Percentiles rank a stretch among this genome's conserved stretches.
phyloP scores from a whole-genome alignment of 2,329 filamentous ascomycete genomes.

The Purpureocillium lavendulum region DNA sequence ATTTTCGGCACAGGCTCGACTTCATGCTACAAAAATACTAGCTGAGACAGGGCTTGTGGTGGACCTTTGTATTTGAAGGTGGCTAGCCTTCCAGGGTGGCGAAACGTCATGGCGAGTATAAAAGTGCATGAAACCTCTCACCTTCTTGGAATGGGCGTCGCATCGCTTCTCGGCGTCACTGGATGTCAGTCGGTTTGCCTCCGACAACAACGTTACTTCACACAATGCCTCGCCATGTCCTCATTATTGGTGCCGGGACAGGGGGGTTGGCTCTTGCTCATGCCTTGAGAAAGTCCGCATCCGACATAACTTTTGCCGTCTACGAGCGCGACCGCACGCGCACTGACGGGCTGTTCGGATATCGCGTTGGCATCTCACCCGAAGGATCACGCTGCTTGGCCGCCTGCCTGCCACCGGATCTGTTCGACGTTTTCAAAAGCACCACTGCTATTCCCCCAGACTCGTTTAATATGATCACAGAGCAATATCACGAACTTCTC shows the following conservation, averaged over 20 bases:
- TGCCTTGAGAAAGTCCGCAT: conserved; percentile 6
- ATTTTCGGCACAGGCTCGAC: too few relatives aligned
- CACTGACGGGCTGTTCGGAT: conserved; percentile 10
- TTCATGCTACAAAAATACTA: too few relatives aligned
- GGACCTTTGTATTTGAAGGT: too few relatives aligned
- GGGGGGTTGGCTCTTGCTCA: conserved; percentile 11
- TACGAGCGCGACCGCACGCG: conserved; percentile 11
- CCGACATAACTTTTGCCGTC: conserved; percentile 7
- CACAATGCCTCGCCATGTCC: conserved; percentile 4
- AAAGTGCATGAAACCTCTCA: too few relatives aligned
- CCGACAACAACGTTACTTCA: too few relatives aligned
- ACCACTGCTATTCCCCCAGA: conserved; percentile 8
- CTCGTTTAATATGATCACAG: conserved; percentile 7
- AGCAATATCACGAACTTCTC: conserved; percentile 5
- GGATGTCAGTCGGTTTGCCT: too few relatives aligned
- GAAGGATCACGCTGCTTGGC: conserved; percentile 10
- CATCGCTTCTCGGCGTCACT: too few relatives aligned
- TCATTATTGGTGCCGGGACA: conserved; percentile 11
- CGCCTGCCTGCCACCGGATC: conserved; percentile 5
- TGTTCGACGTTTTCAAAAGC: conserved; percentile 8
- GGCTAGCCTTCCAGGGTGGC: too few relatives aligned
- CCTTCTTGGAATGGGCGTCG: too few relatives aligned
- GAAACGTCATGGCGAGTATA: too few relatives aligned
- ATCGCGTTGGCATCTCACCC: conserved; percentile 12
- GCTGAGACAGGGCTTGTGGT: too few relatives aligned